phyloP scores from a whole-genome alignment of 2,329 filamentous ascomycete species.

The Aphanoascus verrucosus region DNA sequence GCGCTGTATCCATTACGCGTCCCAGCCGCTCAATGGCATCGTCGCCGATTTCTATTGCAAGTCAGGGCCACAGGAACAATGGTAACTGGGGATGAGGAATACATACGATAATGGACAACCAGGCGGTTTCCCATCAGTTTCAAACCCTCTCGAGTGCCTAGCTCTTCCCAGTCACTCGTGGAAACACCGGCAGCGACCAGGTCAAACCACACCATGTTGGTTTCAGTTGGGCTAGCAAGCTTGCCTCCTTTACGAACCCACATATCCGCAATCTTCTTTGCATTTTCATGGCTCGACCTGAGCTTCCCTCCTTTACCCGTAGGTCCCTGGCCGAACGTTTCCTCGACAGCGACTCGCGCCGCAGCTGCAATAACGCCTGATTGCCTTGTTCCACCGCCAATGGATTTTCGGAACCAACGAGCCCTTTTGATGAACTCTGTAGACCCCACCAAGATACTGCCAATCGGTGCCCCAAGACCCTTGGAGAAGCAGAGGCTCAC shows the following conservation, averaged over 20 bases:
- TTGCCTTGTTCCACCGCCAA: constrained; percentile 70
- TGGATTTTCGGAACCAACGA: constrained; percentile 66
- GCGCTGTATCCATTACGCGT: constrained; percentile 21
- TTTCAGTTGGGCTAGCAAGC: constrained; percentile 60
- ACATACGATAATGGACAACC: constrained; percentile 56
- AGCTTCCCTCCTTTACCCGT: constrained; percentile 53
- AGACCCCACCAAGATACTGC: constrained; percentile 58
- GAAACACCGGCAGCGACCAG: constrained; percentile 50
- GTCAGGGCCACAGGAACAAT: neutral
- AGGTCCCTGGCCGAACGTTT: constrained; percentile 57
- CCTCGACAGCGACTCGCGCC: constrained; percentile 64
- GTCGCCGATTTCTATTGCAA: constrained; percentile 34
- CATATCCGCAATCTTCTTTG: constrained; percentile 50
- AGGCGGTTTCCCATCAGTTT: constrained; percentile 48
- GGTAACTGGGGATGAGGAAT: neutral
- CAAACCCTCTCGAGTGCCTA: constrained; percentile 49
- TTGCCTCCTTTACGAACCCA: constrained; percentile 63
- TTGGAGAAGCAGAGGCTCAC: constrained; percentile 73
- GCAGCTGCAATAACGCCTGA: constrained; percentile 65
- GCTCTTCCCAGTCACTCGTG: constrained; percentile 43
- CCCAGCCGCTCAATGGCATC: constrained; percentile 23
- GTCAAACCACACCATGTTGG: constrained; percentile 89
- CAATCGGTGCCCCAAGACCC: constrained; percentile 69
- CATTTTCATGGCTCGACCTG: constrained; percentile 49
- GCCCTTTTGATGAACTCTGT: constrained; percentile 53